Evolutionary conservation across 2,329 filamentous ascomycete genomes (phyloP).

Genomic region (Bipolaris bicolor): DNA sequence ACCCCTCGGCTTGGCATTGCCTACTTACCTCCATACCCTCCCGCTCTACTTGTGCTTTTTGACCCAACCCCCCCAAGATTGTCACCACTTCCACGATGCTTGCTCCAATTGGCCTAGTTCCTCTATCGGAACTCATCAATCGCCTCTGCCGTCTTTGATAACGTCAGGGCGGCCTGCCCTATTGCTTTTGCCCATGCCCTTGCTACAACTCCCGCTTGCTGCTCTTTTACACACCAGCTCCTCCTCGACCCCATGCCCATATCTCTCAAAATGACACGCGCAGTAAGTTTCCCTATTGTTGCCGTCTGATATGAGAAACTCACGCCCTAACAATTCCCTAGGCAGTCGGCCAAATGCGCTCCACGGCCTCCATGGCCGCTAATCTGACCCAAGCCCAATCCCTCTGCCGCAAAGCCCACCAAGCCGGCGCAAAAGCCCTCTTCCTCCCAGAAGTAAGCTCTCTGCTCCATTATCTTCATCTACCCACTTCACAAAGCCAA

Average conservation of each 20-base stretch:
- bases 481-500: background rate
- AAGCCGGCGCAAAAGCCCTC: conserved; percentile 79
- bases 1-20: too few species aligned
- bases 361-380: conserved; percentile 75
- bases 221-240: background rate
- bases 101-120: too few species aligned
- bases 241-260: conserved; percentile 8
- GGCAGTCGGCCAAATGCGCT: conserved; percentile 91
- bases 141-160: background rate
- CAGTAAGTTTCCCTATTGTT: conserved; percentile 25
- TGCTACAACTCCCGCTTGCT: background rate
- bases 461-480: background rate
- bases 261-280: conserved; percentile 41
- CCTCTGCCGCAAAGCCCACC: conserved; percentile 74
- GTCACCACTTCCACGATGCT: too few species aligned
- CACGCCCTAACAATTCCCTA: conserved; percentile 45
- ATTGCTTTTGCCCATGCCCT: background rate
- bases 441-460: conserved; percentile 72
- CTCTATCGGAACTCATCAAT: too few species aligned
- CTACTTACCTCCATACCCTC: too few species aligned
- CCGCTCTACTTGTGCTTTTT: too few species aligned
- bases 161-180: conserved; percentile 4
- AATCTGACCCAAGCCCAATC: conserved; percentile 80
- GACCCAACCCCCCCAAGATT: too few species aligned
- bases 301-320: background rate